Evolutionary conservation across 2,329 filamentous ascomycete species (phyloP).

Genomic region (Cladosporium sp.): DNA sequence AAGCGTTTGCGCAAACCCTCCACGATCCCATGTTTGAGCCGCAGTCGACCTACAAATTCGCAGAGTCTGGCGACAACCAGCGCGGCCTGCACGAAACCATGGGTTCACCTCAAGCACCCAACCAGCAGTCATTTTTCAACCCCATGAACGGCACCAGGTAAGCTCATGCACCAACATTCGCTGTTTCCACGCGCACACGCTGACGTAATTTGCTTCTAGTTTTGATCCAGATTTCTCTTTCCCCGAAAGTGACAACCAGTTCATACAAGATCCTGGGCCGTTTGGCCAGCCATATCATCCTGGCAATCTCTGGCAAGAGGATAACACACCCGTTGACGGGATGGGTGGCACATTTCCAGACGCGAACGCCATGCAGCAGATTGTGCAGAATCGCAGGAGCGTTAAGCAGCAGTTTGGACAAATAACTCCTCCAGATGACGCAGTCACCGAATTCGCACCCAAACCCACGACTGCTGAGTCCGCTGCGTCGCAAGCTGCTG

Average conservation of each 20-base stretch:
- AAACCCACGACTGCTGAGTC: not conserved
- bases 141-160: slow-evolving; percentile 4
- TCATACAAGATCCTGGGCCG: not conserved
- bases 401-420: slow-evolving; percentile 31
- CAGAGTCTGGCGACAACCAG: slow-evolving; percentile 19
- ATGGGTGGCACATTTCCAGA: slow-evolving; percentile 1
- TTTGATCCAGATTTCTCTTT: not conserved
- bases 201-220: slow-evolving; percentile 8
- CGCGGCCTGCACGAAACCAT: slow-evolving; percentile 21
- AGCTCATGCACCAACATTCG: not conserved
- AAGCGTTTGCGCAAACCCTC: slow-evolving; percentile 9
- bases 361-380: slow-evolving; percentile 16
- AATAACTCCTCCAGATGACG: slow-evolving; percentile 35
- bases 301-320: slow-evolving; percentile 6
- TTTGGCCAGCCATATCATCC: slow-evolving; percentile 3
- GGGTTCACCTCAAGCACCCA: not conserved
- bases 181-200: slow-evolving; percentile 5
- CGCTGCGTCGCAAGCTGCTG: slow-evolving; percentile 8
- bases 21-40: slow-evolving; percentile 26
- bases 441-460: slow-evolving; percentile 14
- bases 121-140: slow-evolving; percentile 8
- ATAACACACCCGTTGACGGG: slow-evolving; percentile 6
- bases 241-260: not conserved
- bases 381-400: slow-evolving; percentile 18
- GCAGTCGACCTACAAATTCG: slow-evolving; percentile 23